Percentiles rank a stretch among this genome's conserved stretches.
Conservation (phyloP, 2,329 filamentous ascomycete genomes). For the Colletotrichum spinosum region DNA sequence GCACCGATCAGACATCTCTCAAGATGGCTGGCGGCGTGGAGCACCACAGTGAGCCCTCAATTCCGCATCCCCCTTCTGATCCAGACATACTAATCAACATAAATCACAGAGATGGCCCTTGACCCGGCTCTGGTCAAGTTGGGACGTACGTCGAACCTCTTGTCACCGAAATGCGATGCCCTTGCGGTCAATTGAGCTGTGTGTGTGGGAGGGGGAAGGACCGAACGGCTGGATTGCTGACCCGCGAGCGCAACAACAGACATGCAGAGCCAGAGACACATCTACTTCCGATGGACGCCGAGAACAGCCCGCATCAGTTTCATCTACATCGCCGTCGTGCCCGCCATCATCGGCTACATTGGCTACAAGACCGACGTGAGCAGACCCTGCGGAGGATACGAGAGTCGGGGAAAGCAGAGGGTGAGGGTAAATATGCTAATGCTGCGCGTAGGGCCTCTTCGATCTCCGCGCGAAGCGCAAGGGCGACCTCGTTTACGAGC, state of each 20-base stretch:
- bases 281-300: slow-evolving; percentile 94
- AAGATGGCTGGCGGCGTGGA: slow-evolving; percentile 39
- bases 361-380: slow-evolving; percentile 89
- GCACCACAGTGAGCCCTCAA: slow-evolving; percentile 38
- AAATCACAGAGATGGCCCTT: slow-evolving; percentile 54
- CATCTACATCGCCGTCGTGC: slow-evolving; percentile 80
- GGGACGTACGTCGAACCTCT: slow-evolving; percentile 51
- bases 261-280: slow-evolving; percentile 86
- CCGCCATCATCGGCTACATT: slow-evolving; percentile 75
- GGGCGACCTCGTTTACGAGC: slow-evolving; percentile 87
- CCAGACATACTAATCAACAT: slow-evolving; percentile 21
- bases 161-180: slow-evolving; percentile 1
- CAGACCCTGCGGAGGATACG: not conserved
- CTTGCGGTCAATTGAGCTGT: not conserved
- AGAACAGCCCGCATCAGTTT: slow-evolving; percentile 85
- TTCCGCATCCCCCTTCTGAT: not conserved
- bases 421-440: slow-evolving; percentile 14
- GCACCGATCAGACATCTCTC: slow-evolving; percentile 13
- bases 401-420: no score
- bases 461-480: slow-evolving; percentile 88
- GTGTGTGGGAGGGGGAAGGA: not conserved
- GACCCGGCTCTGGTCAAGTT: slow-evolving; percentile 61
- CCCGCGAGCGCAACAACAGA: slow-evolving; percentile 61
- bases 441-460: slow-evolving; percentile 78
- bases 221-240: slow-evolving; percentile 27